Evolutionary conservation across 73 alveolate species (phyloP).

Genomic region (Paramecium caudatum): DNA sequence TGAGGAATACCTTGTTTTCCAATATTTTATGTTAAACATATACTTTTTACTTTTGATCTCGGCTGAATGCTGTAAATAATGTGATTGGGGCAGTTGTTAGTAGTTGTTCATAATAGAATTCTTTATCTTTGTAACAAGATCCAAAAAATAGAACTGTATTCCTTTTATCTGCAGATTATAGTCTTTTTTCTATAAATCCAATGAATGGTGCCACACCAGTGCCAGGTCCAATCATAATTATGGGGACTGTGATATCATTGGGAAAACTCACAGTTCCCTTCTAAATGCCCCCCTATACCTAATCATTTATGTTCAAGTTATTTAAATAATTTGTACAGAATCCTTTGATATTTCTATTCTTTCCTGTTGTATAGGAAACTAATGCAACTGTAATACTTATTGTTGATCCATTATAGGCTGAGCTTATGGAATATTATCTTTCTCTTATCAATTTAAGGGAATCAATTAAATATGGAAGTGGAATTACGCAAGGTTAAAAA

Average conservation of each 20-base stretch:
- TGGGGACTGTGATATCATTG: conserved; percentile 81
- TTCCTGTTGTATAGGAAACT: conserved; percentile 81
- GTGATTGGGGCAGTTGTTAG: conserved; percentile 67
- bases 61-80: conserved; percentile 83
- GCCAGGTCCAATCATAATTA: conserved; percentile 98
- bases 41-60: conserved; percentile 79
- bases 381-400: conserved; percentile 83
- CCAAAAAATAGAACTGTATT: conserved; percentile 89
- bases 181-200: conserved; percentile 91
- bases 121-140: conserved; percentile 80
- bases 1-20: conserved; percentile 73
- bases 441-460: conserved; percentile 77
- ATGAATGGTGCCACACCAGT: conserved; percentile 98
- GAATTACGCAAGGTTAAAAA: conserved; percentile 80
- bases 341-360: conserved; percentile 83
- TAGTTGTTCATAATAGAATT: conserved; percentile 82
- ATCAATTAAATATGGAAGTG: conserved; percentile 83
- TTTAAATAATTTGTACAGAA: conserved; percentile 85
- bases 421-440: conserved; percentile 85
- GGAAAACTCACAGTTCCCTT: conserved; percentile 85
- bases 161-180: conserved; percentile 75
- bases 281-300: conserved; percentile 75
- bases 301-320: background rate
- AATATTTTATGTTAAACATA: conserved; percentile 86
- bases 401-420: conserved; percentile 51